A percentile compares a stretch with the other conserved stretches of the same genome.
phyloP scores from a whole-genome alignment of 306 rosid species.

The Vigna trinervia region DNA sequence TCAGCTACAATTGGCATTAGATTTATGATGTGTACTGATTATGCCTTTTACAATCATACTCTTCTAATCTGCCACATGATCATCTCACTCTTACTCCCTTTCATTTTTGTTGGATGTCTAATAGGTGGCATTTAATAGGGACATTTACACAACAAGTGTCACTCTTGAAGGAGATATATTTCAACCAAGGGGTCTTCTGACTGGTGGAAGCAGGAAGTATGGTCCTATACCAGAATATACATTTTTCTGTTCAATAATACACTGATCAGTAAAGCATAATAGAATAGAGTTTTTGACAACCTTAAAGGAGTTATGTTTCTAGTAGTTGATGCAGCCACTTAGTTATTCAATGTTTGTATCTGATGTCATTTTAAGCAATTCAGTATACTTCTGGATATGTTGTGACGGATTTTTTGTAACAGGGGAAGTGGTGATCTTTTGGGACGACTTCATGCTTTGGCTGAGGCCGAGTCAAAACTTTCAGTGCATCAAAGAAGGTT shows the following conservation, averaged over 20 bases:
- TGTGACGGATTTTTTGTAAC: constrained; percentile 44
- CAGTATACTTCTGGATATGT: constrained; percentile 33
- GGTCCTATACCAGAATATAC: constrained; percentile 39
- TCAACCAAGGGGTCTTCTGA: constrained; percentile 95
- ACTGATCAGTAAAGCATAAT: background rate
- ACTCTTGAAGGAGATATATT: constrained; percentile 98
- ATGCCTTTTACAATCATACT: background rate
- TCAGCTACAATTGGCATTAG: constrained; percentile 2
- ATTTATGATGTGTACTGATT: constrained; percentile 33
- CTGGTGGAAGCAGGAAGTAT: constrained; percentile 98
- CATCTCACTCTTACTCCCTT: constrained; percentile 34
- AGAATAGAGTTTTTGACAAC: constrained; percentile 13
- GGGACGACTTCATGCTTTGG: constrained; percentile 81
- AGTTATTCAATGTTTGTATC: constrained; percentile 31
- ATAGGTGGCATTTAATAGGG: constrained; percentile 87
- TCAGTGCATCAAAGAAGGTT: constrained; percentile 71
- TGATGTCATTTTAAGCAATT: constrained; percentile 37
- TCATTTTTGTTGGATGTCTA: constrained; percentile 41
- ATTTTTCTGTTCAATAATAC: constrained; percentile 33
- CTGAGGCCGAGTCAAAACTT: constrained; percentile 75
- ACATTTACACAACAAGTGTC: constrained; percentile 79
- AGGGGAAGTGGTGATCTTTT: constrained; percentile 92
- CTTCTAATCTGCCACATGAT: constrained; percentile 20
- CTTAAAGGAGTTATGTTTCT: constrained; percentile 26
- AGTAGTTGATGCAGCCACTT: constrained; percentile 25